Percentiles rank a stretch among this genome's conserved stretches.
Evolutionary conservation across 2,329 filamentous ascomycete genomes (phyloP).

Genomic region (Colletotrichum sp.): DNA sequence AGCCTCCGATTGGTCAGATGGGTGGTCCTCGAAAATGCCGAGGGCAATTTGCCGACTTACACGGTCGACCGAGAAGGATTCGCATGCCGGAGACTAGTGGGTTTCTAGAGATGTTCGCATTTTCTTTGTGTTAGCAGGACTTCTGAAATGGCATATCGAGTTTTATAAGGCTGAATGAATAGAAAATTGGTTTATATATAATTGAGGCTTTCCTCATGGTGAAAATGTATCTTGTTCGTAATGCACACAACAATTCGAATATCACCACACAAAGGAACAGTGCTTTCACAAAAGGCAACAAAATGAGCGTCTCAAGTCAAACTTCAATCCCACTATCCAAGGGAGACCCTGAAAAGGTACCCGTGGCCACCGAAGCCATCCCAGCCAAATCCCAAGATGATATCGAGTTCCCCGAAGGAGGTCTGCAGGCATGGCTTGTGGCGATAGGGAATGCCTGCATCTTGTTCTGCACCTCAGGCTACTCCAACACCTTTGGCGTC

Average conservation of each 20-base stretch:
- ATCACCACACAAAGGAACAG: accelerated
- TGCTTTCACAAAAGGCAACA: background rate
- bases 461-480: conserved; percentile 45
- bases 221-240: background rate
- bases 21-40: background rate
- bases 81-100: background rate
- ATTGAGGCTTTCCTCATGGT: background rate
- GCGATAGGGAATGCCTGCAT: conserved; percentile 36
- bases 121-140: background rate
- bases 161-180: background rate
- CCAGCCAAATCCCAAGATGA: background rate
- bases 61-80: conserved; percentile 1
- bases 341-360: background rate
- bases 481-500: conserved; percentile 48
- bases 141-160: background rate
- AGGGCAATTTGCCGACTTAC: conserved; percentile 3
- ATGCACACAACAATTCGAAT: accelerated
- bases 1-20: background rate
- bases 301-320: background rate
- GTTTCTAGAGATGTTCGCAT: background rate
- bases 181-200: background rate
- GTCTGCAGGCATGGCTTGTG: conserved; percentile 43
- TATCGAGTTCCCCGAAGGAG: conserved; percentile 32
- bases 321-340: background rate
- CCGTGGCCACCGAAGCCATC: background rate